Percentiles rank a stretch among this genome's conserved stretches.
Evolutionary conservation across 192 early-diverging fungal genomes (phyloP).

Genomic region (Umbelopsis ramanniana): DNA sequence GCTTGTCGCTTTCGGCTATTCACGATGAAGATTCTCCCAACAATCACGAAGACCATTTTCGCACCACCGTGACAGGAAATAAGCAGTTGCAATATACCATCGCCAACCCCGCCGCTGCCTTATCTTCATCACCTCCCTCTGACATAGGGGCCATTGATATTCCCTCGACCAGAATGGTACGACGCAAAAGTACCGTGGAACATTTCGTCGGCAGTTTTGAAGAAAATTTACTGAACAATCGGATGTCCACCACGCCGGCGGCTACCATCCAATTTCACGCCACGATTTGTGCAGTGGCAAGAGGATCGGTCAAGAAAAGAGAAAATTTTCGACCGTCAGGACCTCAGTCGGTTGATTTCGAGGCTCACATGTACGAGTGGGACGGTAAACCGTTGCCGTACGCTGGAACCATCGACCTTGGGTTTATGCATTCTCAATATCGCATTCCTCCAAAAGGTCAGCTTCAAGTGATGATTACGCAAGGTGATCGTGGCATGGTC

Average conservation of each 20-base stretch:
- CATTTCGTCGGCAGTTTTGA: constrained; percentile 10
- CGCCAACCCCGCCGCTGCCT: neutral
- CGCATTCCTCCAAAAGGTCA: constrained; percentile 12
- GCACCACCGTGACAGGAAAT: neutral
- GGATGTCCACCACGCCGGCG: neutral
- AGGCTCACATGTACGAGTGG: constrained; percentile 10
- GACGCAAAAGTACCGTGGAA: neutral
- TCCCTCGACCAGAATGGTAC: neutral
- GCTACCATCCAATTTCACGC: neutral
- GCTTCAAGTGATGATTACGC: neutral
- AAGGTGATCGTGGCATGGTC: constrained; percentile 6
- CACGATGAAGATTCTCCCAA: neutral
- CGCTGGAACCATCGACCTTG: constrained; percentile 6
- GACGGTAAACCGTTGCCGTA: constrained; percentile 9
- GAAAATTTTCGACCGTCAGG: constrained; percentile 15
- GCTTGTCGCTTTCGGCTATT: neutral
- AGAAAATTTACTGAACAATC: constrained; percentile 10
- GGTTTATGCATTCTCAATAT: neutral
- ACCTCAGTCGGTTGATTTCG: neutral
- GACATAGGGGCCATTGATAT: neutral
- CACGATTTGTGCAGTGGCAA: neutral
- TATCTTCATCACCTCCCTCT: constrained; percentile 1
- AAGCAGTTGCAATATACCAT: constrained; percentile 8
- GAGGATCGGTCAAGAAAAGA: constrained; percentile 9
- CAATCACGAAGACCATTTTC: constrained; percentile 1